Percentiles rank a stretch among this genome's conserved stretches.
Evolutionary conservation across 2,329 filamentous ascomycete genomes (phyloP).

Genomic region (Diplocarpon rosae): DNA sequence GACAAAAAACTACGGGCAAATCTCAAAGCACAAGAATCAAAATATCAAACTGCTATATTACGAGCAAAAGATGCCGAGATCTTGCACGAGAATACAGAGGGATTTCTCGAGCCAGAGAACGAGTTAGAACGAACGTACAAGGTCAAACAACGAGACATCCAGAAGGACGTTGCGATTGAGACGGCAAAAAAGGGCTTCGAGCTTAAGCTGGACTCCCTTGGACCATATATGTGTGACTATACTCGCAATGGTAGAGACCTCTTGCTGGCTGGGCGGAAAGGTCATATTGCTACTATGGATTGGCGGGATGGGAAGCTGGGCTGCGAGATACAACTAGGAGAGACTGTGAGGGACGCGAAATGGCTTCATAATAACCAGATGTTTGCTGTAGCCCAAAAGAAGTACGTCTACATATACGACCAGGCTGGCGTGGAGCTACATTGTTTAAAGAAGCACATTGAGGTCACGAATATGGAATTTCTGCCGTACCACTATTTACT

Average conservation of each 20-base stretch:
- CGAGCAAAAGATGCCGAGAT: constrained; percentile 94
- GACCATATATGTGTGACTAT: constrained; percentile 84
- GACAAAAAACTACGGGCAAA: constrained; percentile 86
- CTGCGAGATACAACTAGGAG: constrained; percentile 81
- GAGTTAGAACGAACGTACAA: constrained; percentile 89
- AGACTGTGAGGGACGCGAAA: constrained; percentile 79
- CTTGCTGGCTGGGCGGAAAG: constrained; percentile 78
- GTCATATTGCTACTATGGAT: constrained; percentile 92
- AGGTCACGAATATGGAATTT: constrained; percentile 91
- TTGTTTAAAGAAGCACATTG: constrained; percentile 78
- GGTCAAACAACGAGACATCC: constrained; percentile 80
- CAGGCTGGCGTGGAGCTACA: constrained; percentile 83
- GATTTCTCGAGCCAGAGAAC: constrained; percentile 78
- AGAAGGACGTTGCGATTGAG: constrained; percentile 61
- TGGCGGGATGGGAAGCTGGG: constrained; percentile 87
- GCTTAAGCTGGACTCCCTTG: constrained; percentile 68
- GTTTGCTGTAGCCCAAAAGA: constrained; percentile 94
- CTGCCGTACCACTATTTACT: constrained; percentile 93
- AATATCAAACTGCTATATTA: constrained; percentile 69
- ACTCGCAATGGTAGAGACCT: constrained; percentile 80
- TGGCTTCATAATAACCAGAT: constrained; percentile 93
- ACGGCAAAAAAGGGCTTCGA: constrained; percentile 92
- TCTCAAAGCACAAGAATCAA: constrained; percentile 65
- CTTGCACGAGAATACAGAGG: constrained; percentile 72
- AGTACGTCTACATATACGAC: constrained; percentile 95